A percentile compares a stretch with the other conserved stretches of the same genome.
Evolutionary conservation across 768 basidiomycete species (phyloP).

Genomic region (Termitomyces sp.): DNA sequence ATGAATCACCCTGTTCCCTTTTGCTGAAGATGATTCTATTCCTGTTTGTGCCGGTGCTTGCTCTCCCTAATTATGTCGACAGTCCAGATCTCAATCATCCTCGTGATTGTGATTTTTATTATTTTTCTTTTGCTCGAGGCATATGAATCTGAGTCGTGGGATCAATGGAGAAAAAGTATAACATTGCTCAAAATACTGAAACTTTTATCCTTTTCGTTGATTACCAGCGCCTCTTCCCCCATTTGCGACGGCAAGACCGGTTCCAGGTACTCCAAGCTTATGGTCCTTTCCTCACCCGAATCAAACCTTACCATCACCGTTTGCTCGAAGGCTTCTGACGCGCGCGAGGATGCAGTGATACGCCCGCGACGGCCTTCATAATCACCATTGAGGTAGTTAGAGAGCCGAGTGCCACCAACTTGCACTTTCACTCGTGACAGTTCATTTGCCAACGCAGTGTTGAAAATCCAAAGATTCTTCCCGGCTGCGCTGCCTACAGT

Average conservation of each 20-base stretch:
- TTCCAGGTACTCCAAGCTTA: constrained; percentile 34
- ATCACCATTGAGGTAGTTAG: constrained; percentile 21
- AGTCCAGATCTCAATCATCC: too few species aligned
- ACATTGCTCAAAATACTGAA: constrained; percentile 12
- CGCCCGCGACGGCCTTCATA: constrained; percentile 23
- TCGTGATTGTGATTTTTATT: too few species aligned
- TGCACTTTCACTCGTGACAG: constrained; percentile 12
- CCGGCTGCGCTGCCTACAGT: not conserved
- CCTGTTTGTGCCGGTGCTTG: too few species aligned
- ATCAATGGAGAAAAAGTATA: too few species aligned
- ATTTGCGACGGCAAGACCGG: constrained; percentile 31
- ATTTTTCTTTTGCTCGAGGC: too few species aligned
- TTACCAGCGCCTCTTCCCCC: constrained; percentile 43
- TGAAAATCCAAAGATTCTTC: constrained; percentile 17
- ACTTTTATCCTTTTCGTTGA: constrained; percentile 3
- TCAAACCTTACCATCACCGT: constrained; percentile 22
- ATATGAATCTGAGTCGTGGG: too few species aligned
- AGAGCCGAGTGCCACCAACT: constrained; percentile 11
- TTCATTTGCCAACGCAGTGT: constrained; percentile 14
- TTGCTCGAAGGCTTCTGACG: constrained; percentile 19
- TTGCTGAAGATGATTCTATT: too few species aligned
- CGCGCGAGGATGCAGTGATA: constrained; percentile 19
- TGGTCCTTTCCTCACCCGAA: constrained; percentile 24
- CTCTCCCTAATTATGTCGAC: too few species aligned
- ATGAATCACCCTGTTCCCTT: too few species aligned